A percentile compares a stretch with the other conserved stretches of the same genome.
Conservation (phyloP, 108 stramenopile genomes). For the Asterionellopsis glacialis region DNA sequence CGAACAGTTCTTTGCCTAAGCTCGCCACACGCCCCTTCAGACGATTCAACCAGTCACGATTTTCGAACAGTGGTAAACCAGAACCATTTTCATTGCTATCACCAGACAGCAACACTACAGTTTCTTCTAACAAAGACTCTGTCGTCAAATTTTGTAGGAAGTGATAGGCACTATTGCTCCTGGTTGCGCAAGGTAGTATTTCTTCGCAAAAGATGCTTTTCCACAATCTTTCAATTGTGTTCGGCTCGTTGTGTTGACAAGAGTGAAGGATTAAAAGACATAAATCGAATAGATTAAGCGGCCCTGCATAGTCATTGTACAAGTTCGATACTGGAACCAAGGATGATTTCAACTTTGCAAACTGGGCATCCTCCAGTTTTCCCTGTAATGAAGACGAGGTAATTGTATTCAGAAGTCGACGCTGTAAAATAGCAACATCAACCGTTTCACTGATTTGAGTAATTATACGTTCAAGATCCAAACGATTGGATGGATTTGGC, state of each 20-base stretch:
- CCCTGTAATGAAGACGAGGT: constrained; percentile 33
- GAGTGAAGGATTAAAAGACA: constrained; percentile 69
- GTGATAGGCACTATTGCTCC: constrained; percentile 26
- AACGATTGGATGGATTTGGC: not conserved
- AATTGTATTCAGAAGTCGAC: constrained; percentile 53
- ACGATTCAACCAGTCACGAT: constrained; percentile 60
- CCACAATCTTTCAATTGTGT: constrained; percentile 58
- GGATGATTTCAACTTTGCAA: constrained; percentile 33
- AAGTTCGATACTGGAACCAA: constrained; percentile 61
- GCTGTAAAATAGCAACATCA: constrained; percentile 68
- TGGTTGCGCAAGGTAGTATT: constrained; percentile 65
- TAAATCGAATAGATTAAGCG: constrained; percentile 61
- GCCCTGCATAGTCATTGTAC: constrained; percentile 72
- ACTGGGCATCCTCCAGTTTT: constrained; percentile 31
- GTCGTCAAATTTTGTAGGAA: constrained; percentile 39
- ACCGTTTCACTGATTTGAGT: constrained; percentile 48
- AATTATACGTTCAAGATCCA: constrained; percentile 26
- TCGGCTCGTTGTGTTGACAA: constrained; percentile 45
- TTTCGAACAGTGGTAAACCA: constrained; percentile 49
- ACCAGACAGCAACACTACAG: constrained; percentile 21
- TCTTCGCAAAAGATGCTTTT: constrained; percentile 70
- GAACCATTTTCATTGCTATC: constrained; percentile 8
- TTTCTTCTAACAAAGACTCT: constrained; percentile 17
- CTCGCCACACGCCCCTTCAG: constrained; percentile 42
- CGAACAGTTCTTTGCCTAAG: constrained; percentile 62